Base-by-base conservation (phyloP, 176 grass and related monocot species). In the Puya raimondii region DNA sequence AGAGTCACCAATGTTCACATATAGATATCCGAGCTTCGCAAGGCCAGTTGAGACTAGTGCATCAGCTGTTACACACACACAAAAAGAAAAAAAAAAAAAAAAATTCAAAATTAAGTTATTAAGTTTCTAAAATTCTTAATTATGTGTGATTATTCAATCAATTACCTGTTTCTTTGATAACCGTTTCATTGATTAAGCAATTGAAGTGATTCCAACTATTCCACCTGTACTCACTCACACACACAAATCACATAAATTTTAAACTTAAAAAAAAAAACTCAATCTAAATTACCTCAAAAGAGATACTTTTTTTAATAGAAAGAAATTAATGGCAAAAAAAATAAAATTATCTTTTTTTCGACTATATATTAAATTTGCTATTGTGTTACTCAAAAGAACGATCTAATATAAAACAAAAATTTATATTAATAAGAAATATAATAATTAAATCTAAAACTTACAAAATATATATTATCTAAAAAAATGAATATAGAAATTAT, bases 151-250 rank as follows among this genome's bases (percentile, higher is more conserved):
- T 15, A 14, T 15, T 13, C 3, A 56, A 53, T 2, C 1, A 49
- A 1, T 2, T 78, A 97, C 93, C 94, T 16, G 94, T 86, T 63
- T 90, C 87, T 72, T 47, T 84, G 77, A 93, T 88, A 50, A 90
- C 75, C 0, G 11, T 74, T 74, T 99, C 94, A 59, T 86, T 81
- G 73, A 90, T 86, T 50, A 83, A 65, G 51, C 86, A 93, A 49
- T 12, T 63, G 75, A 99, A 99, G 64, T 90, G 89, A 54, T 93
- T 99, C 94, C 94, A 99, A 72, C 89, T 93, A 74, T 90, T 99
- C 89, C 89, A 99, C 50, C 89, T 93, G 84, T 71, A 67, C 33
- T 42, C 33, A 52, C 2, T 10, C 49, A 63, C 47, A 48, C n/a
- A 18, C 53, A 75, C 57, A 11, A 21, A 64, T 29, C 16, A 58